Base-by-base conservation (phyloP, 148 eudicot species). In the Camellia sinensis region DNA sequence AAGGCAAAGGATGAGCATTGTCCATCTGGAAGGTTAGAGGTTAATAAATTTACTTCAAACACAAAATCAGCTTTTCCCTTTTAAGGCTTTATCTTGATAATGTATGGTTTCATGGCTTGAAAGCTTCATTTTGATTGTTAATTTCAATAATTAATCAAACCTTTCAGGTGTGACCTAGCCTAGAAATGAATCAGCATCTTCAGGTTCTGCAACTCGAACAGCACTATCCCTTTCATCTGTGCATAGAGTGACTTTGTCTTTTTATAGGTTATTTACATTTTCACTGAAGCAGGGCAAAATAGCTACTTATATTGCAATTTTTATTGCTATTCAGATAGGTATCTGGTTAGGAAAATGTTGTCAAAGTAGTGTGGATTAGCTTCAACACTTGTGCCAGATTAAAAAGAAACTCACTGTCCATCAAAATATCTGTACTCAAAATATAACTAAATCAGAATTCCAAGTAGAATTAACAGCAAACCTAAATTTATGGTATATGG, bases 331-430 rank as follows among this genome's bases (percentile, higher is more conserved):
- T 13, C 21, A 63, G 69, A 76, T 46, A 48, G 17, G 13, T 45
- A 11, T 64, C 70, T 62, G 44, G 41, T 17, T 2, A 4, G 43
- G 41, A 6, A 45, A 13, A n/a, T 17, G 54, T 45, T 46, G 40
- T 62, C 67, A 45, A 75, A 76, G n/a, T 76, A 12, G 56, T 45
- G 40, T 45, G 3, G 7, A 46, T 63, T 63, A 76, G 10, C 19
- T 76, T 64, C 44, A 76, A 76, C 7, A 50, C 40, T 65, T 48
- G 11, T 57, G 52, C 52, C 66, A 57, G 52, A 59, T 74, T 74
- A 14, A 74, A 45, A 6, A 57, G 2, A 7, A 10, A 56, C 14
- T 69, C 73, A 3, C 21, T 73, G 9, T 29, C 29, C 14, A 57
- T 43, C 22, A 59, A 59, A 40, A 74, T 14, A 37, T 57, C 6